Evolutionary conservation across 1,284 basidiomycete species (phyloP), one percentile per base, ranked within the genome.

Genomic region (Puccinia sorghi): DNA sequence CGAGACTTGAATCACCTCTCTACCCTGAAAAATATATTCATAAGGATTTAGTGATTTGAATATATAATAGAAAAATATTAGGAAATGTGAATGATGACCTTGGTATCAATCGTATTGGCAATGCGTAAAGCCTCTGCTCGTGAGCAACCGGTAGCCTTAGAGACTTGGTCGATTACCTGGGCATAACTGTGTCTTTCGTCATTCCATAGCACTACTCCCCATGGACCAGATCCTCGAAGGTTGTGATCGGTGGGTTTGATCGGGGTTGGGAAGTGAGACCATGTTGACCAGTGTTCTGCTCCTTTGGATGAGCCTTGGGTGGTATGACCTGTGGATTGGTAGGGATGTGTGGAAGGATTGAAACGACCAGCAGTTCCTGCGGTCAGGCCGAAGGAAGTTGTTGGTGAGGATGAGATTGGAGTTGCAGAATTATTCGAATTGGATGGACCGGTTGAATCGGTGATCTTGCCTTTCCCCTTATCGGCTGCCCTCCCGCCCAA

Each of bases 131-230:
- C 92, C 67, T 92, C 90, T 25, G 89, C 88, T 37, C 87, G 86
- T 25, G 89, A 84, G 76, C 88, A 87, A 79, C 88, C 87, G 9
- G 89, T 89, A 80, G 90, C 88, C 79, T 92, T 92, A 66, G 88
- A 86, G 7, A 97, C 86, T 79, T 95, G 89, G 81, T 91, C 89
- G 76, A 92, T 91, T 77, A 97, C 90, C 83, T 98, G 93, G 72
- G 91, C 90, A 82, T 92, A 93, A 1, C 93, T 94, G 85, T 98
- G 97, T 82, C 94, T 97, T 85, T 99, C 97, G 85, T 98, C 96
- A 84, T 97, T 95, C 94, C 94, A 98, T 1, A 98, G 86, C 22
- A 97, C 87, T 74, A 98, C 88, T 27, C 92, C 90, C 85, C 90
- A 96, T 46, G 92, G 89, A 80, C 95, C 91, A 81, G 89, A 15